These are phyloP conservation scores for Tetrahymena thermophila DNA, from an alignment of 73 alveolate species.

Conservation along the genomic window DNA sequence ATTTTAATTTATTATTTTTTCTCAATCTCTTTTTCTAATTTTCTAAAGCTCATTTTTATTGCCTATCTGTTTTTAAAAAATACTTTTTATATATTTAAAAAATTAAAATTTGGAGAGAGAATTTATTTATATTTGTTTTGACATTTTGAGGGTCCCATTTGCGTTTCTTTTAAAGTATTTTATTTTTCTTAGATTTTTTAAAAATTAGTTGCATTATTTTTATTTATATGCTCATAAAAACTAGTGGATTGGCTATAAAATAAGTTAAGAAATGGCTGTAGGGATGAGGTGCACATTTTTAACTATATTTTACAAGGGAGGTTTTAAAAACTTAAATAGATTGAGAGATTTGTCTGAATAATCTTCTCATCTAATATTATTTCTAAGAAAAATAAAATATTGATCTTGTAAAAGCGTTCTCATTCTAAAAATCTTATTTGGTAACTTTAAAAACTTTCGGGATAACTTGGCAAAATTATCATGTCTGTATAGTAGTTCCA, in stretches of 20 bases:
- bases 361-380: not conserved
- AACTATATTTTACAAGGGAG: not conserved
- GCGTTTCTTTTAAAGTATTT: not conserved
- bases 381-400: not conserved
- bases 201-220: not conserved
- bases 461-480: not conserved
- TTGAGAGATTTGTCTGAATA: not conserved
- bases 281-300: not conserved
- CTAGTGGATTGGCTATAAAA: not conserved
- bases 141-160: conserved; percentile 3
- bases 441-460: not conserved
- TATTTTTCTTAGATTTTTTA: not conserved
- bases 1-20: not conserved
- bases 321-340: not conserved
- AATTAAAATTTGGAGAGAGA: not conserved
- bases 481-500: conserved; percentile 2
- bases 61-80: not conserved
- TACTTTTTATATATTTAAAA: not conserved
- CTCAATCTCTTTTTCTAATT: not conserved
- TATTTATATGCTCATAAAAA: not conserved
- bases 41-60: not conserved
- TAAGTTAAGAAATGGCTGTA: not conserved
- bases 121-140: not conserved
- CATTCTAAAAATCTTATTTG: not conserved
- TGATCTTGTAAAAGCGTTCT: not conserved